Conservation (phyloP, 805 yeast genomes). For the Maudiozyma serrabonitensis region DNA sequence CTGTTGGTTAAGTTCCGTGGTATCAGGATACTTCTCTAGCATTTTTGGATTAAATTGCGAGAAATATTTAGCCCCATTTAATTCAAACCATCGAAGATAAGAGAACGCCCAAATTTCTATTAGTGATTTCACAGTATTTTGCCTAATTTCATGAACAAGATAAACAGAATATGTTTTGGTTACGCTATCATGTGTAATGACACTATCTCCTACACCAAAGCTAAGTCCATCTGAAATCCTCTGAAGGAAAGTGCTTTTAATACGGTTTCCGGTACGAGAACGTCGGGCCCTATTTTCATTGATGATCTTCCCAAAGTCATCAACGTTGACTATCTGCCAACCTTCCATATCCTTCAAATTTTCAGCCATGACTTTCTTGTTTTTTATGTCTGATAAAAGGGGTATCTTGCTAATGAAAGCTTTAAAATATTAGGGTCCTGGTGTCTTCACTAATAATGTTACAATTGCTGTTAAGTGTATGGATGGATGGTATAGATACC, state of each 20-base stretch:
- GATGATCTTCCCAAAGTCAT: conserved; percentile 19
- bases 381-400: not conserved
- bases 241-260: conserved; percentile 23
- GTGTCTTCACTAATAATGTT: too few relatives aligned
- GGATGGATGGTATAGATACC: too few relatives aligned
- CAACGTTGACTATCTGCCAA: conserved; percentile 25
- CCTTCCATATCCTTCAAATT: conserved; percentile 19
- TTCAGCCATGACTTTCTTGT: conserved; percentile 15
- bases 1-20: conserved; percentile 10
- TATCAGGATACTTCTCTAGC: conserved; percentile 11
- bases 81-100: conserved; percentile 37
- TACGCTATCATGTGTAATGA: conserved; percentile 33
- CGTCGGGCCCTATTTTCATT: conserved; percentile 14
- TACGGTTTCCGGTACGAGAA: conserved; percentile 14
- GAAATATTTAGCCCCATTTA: conserved; percentile 26
- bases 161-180: conserved; percentile 34
- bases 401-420: not conserved
- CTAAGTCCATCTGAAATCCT: conserved; percentile 40
- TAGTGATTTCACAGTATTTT: conserved; percentile 38
- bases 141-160: conserved; percentile 40
- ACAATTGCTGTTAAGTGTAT: too few relatives aligned
- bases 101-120: conserved; percentile 41
- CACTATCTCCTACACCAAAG: conserved; percentile 43
- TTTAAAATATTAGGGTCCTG: not conserved
- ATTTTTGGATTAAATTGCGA: conserved; percentile 15